Percentiles rank a stretch among this genome's conserved stretches.
Evolutionary conservation across 257 asterid genomes (phyloP).

Genomic region (Solanum lignicaule): DNA sequence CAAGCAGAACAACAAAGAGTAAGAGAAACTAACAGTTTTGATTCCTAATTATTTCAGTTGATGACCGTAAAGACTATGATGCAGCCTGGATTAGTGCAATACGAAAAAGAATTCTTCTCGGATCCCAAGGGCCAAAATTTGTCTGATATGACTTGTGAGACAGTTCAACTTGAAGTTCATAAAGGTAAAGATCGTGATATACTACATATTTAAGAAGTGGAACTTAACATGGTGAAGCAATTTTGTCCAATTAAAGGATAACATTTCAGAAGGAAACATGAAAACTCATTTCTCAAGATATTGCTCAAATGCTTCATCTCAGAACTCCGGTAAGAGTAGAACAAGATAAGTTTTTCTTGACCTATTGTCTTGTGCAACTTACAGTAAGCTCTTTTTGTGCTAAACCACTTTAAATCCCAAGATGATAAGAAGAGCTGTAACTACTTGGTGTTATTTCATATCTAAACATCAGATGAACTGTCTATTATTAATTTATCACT

Average conservation of each 20-base stretch:
- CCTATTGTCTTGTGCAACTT: neutral
- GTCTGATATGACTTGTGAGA: neutral
- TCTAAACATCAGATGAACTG: neutral
- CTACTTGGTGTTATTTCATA: neutral
- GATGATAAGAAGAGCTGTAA: neutral
- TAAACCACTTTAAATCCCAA: neutral
- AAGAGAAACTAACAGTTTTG: neutral
- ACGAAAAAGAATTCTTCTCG: neutral
- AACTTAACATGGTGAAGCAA: neutral
- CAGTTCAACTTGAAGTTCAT: neutral
- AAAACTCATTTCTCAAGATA: neutral
- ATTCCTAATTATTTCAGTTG: neutral
- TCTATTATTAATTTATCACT: neutral
- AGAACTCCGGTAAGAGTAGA: neutral
- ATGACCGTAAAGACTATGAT: neutral
- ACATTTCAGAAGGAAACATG: neutral
- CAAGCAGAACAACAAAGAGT: conserved; percentile 10
- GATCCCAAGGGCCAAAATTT: neutral
- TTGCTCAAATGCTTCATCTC: neutral
- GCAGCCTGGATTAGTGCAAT: neutral
- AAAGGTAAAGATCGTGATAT: neutral
- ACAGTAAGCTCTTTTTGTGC: neutral
- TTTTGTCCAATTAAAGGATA: neutral
- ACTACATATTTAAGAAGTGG: neutral
- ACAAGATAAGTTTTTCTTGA: neutral